A percentile compares a stretch with the other conserved stretches of the same genome.
Evolutionary conservation across 768 basidiomycete genomes (phyloP).

Genomic region (Polyporus arcularius): DNA sequence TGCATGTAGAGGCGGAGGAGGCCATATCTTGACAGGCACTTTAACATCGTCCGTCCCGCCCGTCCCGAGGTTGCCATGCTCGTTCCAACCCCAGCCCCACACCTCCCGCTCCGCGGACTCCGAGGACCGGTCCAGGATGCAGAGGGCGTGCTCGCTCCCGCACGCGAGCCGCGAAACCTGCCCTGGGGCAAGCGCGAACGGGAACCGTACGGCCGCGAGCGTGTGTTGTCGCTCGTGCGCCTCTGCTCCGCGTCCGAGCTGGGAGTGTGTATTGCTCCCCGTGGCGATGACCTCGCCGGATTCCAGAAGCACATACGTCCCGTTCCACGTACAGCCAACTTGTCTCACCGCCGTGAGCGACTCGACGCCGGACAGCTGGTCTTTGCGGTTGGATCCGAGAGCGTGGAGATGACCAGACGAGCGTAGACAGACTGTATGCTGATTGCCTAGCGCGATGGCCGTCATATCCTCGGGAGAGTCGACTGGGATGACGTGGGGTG

Average conservation of each 20-base stretch:
- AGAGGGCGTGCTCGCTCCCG: conserved; percentile 86
- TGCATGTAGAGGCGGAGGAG: conserved; percentile 25
- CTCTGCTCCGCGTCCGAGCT: conserved; percentile 52
- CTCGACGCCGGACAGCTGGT: conserved; percentile 53
- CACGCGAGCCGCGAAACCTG: conserved; percentile 48
- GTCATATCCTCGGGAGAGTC: conserved; percentile 12
- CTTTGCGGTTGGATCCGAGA: conserved; percentile 74
- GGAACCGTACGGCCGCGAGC: conserved; percentile 34
- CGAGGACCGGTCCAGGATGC: conserved; percentile 9
- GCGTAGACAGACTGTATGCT: conserved; percentile 50
- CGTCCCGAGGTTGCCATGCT: conserved; percentile 90
- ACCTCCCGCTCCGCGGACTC: conserved; percentile 39
- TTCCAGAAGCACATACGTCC: conserved; percentile 54
- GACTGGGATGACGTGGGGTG: conserved; percentile 37
- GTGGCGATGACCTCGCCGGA: conserved; percentile 43
- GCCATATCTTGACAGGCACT: conserved; percentile 57
- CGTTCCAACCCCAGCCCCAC: conserved; percentile 98
- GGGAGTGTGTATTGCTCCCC: conserved; percentile 60
- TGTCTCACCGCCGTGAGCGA: conserved; percentile 27
- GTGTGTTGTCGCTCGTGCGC: conserved; percentile 17
- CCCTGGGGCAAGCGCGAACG: conserved; percentile 24
- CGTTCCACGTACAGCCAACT: conserved; percentile 78
- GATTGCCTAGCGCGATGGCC: conserved; percentile 47
- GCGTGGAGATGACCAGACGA: conserved; percentile 48
- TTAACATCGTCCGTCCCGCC: conserved; percentile 57